Evolutionary conservation across 441 rosid genomes (phyloP).

Genomic region (Aleurites moluccanus): DNA sequence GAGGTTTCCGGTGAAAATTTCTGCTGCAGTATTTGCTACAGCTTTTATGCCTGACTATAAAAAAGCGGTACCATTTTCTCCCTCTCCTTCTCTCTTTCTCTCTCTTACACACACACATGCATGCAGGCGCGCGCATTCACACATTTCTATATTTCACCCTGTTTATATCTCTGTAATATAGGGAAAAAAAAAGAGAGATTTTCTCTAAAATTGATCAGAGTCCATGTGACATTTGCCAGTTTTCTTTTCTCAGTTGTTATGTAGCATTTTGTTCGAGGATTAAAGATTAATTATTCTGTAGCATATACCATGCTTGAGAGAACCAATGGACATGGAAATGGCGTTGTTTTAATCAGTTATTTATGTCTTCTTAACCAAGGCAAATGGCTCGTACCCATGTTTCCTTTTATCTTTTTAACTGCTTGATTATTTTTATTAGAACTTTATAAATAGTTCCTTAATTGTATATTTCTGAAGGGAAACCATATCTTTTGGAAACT

Average conservation of each 20-base stretch:
- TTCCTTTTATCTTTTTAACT: neutral
- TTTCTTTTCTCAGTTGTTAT: neutral
- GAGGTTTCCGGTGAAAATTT: conserved; percentile 35
- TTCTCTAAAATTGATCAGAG: neutral
- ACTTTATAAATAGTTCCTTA: neutral
- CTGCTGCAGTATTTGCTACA: conserved; percentile 34
- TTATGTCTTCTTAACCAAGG: neutral
- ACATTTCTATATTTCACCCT: neutral
- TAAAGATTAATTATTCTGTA: no score
- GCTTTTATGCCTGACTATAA: conserved; percentile 24
- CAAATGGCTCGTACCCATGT: neutral
- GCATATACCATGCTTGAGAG: neutral
- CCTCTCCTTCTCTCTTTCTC: neutral
- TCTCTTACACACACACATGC: neutral
- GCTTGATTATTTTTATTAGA: neutral
- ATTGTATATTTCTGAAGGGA: no score
- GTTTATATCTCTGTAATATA: no score
- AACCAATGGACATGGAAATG: neutral
- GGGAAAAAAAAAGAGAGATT: neutral
- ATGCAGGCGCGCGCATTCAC: no score
- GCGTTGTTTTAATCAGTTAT: neutral
- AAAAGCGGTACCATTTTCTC: conserved; percentile 19
- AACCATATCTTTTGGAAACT: no score
- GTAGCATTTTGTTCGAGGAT: neutral
- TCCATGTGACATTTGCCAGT: neutral